A percentile compares a stretch with the other conserved stretches of the same genome.
These are phyloP conservation scores for Skeletonema potamos DNA, from an alignment of 108 stramenopile genomes.

Conservation along the genomic window DNA sequence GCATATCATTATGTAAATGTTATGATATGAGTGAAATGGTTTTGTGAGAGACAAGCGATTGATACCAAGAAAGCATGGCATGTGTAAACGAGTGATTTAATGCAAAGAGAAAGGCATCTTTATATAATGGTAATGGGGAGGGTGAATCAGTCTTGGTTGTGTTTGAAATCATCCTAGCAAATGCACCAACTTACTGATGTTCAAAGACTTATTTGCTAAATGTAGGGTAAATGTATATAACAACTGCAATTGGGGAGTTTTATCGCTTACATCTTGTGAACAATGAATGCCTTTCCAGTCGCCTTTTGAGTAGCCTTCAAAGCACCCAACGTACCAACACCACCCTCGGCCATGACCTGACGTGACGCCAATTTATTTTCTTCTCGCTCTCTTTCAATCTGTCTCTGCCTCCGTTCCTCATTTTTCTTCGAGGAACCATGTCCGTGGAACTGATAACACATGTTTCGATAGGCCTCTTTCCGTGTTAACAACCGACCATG, in stretches of 20 bases:
- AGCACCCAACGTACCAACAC: slow-evolving; percentile 80
- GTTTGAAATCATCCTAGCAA: neutral
- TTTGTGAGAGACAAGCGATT: no score
- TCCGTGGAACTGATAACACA: slow-evolving; percentile 98
- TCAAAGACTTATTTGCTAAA: neutral
- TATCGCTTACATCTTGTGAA: slow-evolving; percentile 75
- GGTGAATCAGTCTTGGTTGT: neutral
- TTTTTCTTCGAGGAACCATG: slow-evolving; percentile 94
- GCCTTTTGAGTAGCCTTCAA: slow-evolving; percentile 88
- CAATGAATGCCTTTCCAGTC: slow-evolving; percentile 90
- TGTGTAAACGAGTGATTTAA: neutral
- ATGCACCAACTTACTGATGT: neutral
- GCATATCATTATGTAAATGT: slow-evolving; percentile 39
- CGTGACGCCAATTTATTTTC: slow-evolving; percentile 61
- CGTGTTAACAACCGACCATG: slow-evolving; percentile 90
- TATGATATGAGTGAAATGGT: no score
- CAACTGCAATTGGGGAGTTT: neutral
- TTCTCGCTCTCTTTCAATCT: slow-evolving; percentile 79
- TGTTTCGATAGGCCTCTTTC: slow-evolving; percentile 95
- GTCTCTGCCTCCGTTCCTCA: slow-evolving; percentile 82
- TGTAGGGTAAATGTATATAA: neutral
- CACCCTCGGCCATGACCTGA: slow-evolving; percentile 41
- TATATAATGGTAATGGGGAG: neutral
- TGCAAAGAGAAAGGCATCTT: neutral
- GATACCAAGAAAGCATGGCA: neutral